Evolutionary conservation across 148 eudicot species (phyloP).

Genomic region (Silene uniflora): DNA sequence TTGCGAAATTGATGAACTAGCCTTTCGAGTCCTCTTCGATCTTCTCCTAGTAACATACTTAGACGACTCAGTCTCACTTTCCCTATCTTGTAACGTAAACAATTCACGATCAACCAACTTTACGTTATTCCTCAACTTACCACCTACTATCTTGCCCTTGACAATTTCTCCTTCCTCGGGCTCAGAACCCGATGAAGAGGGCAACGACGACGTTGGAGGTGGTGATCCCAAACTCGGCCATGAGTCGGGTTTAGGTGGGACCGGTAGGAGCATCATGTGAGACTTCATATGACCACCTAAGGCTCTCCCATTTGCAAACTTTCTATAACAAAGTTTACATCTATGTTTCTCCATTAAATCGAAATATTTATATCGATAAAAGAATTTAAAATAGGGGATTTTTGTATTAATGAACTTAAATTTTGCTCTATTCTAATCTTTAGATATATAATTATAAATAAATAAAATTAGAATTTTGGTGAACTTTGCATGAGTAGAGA

Average conservation of each 20-base stretch:
- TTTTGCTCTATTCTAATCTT: too few species aligned
- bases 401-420: not conserved
- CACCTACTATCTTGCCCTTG: slow-evolving; percentile 21
- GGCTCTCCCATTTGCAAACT: slow-evolving; percentile 63
- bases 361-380: not conserved
- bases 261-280: slow-evolving; percentile 43
- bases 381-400: not conserved
- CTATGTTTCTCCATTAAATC: slow-evolving; percentile 51
- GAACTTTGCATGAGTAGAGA: slow-evolving; percentile 31
- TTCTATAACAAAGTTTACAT: slow-evolving; percentile 59
- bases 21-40: slow-evolving; percentile 41
- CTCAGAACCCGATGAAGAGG: slow-evolving; percentile 21
- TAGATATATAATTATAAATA: not conserved
- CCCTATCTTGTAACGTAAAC: slow-evolving; percentile 3
- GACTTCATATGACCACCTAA: slow-evolving; percentile 89
- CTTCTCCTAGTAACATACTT: slow-evolving; percentile 38
- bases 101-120: slow-evolving; percentile 35
- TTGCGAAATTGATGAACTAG: slow-evolving; percentile 12
- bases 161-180: not conserved
- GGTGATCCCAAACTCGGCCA: not conserved
- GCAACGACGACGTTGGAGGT: slow-evolving; percentile 14
- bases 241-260: slow-evolving; percentile 14
- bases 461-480: not conserved
- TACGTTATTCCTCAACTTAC: slow-evolving; percentile 31
- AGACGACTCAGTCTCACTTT: slow-evolving; percentile 38